Evolutionary conservation across 768 basidiomycete genomes (phyloP).

Genomic region (Rhodotorula graminis): DNA sequence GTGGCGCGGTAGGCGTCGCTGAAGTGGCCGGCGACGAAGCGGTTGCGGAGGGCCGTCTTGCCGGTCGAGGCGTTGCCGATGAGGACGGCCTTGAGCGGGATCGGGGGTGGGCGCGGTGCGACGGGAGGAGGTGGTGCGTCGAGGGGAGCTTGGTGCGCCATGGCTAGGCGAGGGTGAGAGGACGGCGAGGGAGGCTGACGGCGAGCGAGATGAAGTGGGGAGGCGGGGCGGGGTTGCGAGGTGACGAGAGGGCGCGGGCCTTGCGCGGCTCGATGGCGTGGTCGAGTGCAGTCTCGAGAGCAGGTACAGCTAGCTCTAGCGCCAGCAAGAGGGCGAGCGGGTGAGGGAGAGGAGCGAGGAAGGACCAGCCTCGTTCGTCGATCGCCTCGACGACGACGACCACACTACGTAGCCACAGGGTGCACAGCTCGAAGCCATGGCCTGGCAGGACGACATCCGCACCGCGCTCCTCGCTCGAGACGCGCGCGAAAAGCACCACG

Average conservation of each 20-base stretch:
- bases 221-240: background rate
- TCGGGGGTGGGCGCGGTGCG: background rate
- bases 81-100: conserved; percentile 61
- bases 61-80: conserved; percentile 80
- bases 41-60: conserved; percentile 50
- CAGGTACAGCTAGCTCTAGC: background rate
- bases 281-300: background rate
- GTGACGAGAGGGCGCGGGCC: background rate
- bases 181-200: too few relatives aligned
- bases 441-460: conserved; percentile 43
- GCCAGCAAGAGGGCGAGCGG: too few relatives aligned
- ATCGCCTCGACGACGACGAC: too few relatives aligned
- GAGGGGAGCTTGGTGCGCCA: conserved; percentile 46
- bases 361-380: too few relatives aligned
- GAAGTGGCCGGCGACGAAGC: conserved; percentile 75
- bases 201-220: background rate
- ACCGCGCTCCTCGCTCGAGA: conserved; percentile 69
- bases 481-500: conserved; percentile 69
- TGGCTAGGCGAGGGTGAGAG: background rate
- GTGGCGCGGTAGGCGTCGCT: conserved; percentile 74
- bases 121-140: conserved; percentile 44
- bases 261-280: too few relatives aligned
- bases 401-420: too few relatives aligned
- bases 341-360: too few relatives aligned
- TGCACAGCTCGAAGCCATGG: too few relatives aligned